Base-by-base conservation (phyloP, 495 filamentous ascomycete species). In the Neurospora sp. region DNA sequence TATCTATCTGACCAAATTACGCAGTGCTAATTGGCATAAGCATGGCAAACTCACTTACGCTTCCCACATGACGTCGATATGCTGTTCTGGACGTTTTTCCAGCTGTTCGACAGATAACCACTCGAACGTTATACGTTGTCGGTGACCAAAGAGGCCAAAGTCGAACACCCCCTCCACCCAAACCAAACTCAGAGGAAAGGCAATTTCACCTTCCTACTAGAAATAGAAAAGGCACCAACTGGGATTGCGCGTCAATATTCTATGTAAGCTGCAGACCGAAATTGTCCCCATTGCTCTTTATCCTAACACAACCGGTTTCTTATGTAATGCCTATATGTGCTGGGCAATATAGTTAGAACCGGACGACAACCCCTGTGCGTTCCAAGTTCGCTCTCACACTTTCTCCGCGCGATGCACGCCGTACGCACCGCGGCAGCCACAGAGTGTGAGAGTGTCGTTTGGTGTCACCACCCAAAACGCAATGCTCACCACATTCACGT, bases 261-360 rank as follows among this genome's bases (percentile, higher is more conserved):
- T 70, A 40, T 75, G 70, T 72, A 75, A 78, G 72, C 77, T 79
- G 78, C 79, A 80, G 78, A 76, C 80, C 79, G 81, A 83, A 74
- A 82, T 83, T 83, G 74, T 73, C 74, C 77, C 72, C 76, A 77
- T 59, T 75, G 74, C 66, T 73, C 74, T 75, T 76, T 74, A 78
- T 74, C 77, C 75, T 78, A 78, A 78, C 76, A 74, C 78, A 74
- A 74, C 76, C 79, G 76, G 78, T 76, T 76, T 37, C 35, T 7
- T 37, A 7, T 37, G 35, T 79, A 77, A 80, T 76, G 82, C 74
- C 77, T 82, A 84, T 84, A 83, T 82, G 73, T 81, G 79, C 74
- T 81, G 77, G 76, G 78, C 81, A 81, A 82, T 84, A 84, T 83
- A 83, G 76, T 42, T 72, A 77, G 74, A 75, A 77, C 79, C 75